Percentiles rank a stretch among this genome's conserved stretches.
Evolutionary conservation across 1,139 yeast species (phyloP).

Genomic region (Candida dubliniensis): DNA sequence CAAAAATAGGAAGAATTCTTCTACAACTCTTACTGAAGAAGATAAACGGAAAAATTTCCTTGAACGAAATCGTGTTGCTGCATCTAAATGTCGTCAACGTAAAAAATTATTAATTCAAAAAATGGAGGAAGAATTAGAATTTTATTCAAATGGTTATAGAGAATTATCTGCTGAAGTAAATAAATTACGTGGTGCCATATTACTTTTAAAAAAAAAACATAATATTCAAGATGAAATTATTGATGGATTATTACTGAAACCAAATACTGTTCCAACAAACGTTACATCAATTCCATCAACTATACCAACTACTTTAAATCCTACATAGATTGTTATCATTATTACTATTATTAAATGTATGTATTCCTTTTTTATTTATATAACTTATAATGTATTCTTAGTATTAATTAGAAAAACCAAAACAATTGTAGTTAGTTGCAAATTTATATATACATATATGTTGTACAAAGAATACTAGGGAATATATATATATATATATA

Average conservation of each 20-base stretch:
- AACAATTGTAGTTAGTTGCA: too few relatives aligned
- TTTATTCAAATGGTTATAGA: conserved; percentile 70
- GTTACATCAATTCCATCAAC: conserved; percentile 21
- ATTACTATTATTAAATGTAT: background rate
- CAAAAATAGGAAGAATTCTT: conserved; percentile 5
- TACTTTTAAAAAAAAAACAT: conserved; percentile 40
- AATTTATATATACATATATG: too few relatives aligned
- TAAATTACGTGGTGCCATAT: conserved; percentile 59
- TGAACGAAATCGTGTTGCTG: conserved; percentile 93
- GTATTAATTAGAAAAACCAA: too few relatives aligned
- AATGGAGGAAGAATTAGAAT: conserved; percentile 74
- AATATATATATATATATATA: background rate
- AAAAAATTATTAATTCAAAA: conserved; percentile 86
- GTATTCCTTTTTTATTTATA: too few relatives aligned
- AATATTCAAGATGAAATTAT: background rate
- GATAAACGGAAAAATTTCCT: conserved; percentile 80
- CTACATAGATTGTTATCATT: background rate
- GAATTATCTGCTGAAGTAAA: conserved; percentile 60
- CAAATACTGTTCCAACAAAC: conserved; percentile 18
- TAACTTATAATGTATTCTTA: too few relatives aligned
- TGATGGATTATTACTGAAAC: conserved; percentile 21
- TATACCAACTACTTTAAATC: conserved; percentile 20
- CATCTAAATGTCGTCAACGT: conserved; percentile 91
- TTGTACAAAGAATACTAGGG: too few relatives aligned
- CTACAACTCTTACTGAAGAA: conserved; percentile 17